Evolutionary conservation across 192 early-diverging fungal genomes (phyloP), one percentile per base, ranked within the genome.

Genomic region (Entomortierella chlamydospora): DNA sequence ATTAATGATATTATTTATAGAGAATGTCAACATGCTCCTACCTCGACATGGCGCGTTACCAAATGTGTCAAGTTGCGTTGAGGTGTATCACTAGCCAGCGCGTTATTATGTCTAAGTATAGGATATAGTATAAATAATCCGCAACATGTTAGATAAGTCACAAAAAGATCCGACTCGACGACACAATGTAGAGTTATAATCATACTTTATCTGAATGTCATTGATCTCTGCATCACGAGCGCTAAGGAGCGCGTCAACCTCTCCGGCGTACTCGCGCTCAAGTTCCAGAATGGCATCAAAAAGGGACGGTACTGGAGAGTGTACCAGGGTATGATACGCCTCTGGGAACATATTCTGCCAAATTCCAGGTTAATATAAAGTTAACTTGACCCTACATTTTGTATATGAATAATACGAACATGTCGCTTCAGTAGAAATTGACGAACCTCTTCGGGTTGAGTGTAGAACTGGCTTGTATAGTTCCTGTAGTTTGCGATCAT

Each of bases 261-360:
- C 76, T 30, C 81, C 56, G 11, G 83, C 78, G 61, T 86, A 87
- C n/a, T 67, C 82, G 33, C 86, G 86, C 50, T 89, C 88, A 22
- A 89, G 57, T n/a, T 86, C 78, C 52, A 87, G 63, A 18, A 89
- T 70, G 13, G 85, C 83, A 70, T 89, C 85, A 67, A 89, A 89
- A 8, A 89, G 83, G 17, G 73, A 68, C 17, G 85, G 69, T 41
- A 86, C 73, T 18, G 88, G 88, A 18, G 86, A 89, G 39, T 86
- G 85, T n/a, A 89, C 86, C 0, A 89, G 68, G 1, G 86, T 86
- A 39, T 87, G 83, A 63, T 85, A 86, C 8, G 88, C 88, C 67
- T 86, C 86, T 13, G 86, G 83, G 57, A 89, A 89, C 52, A 83
- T 72, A 53, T 89, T 85, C 88, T 89, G 71, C 4, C 34, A 37